A percentile compares a stretch with the other conserved stretches of the same genome.
phyloP scores from a whole-genome alignment of 2,329 filamentous ascomycete genomes.

The Ophiostoma montium region DNA sequence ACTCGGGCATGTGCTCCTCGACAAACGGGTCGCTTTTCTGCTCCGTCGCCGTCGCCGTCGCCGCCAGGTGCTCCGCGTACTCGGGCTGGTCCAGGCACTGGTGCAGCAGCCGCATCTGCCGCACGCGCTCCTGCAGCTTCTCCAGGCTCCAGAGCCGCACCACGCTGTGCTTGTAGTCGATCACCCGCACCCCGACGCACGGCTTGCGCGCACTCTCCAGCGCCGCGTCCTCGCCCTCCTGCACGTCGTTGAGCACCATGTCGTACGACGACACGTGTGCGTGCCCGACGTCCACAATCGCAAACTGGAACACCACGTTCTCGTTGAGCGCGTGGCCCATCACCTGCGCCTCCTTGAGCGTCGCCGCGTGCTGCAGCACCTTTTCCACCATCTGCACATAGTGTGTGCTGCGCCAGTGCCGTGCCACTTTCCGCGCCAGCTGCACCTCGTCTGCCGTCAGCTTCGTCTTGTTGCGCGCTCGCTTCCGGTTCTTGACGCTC shows the following conservation, averaged over 20 bases:
- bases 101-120: constrained; percentile 91
- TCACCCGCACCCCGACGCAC: constrained; percentile 76
- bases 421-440: constrained; percentile 50
- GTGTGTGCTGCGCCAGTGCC: constrained; percentile 69
- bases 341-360: constrained; percentile 88
- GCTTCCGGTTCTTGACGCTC: constrained; percentile 32
- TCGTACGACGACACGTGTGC: constrained; percentile 89
- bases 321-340: constrained; percentile 97
- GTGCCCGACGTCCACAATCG: constrained; percentile 78
- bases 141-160: constrained; percentile 90
- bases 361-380: constrained; percentile 73
- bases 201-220: constrained; percentile 75
- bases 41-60: constrained; percentile 29
- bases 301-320: constrained; percentile 86
- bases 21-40: constrained; percentile 63
- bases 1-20: constrained; percentile 81
- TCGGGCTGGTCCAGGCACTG: constrained; percentile 94
- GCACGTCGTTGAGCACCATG: constrained; percentile 81
- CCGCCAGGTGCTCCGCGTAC: constrained; percentile 78
- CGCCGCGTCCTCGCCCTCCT: constrained; percentile 69
- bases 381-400: constrained; percentile 92
- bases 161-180: constrained; percentile 77
- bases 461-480: constrained; percentile 44
- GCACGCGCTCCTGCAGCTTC: constrained; percentile 76
- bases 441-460: constrained; percentile 60